phyloP scores from a whole-genome alignment of 129 eudicot genomes.

The Deinandra increscens region DNA sequence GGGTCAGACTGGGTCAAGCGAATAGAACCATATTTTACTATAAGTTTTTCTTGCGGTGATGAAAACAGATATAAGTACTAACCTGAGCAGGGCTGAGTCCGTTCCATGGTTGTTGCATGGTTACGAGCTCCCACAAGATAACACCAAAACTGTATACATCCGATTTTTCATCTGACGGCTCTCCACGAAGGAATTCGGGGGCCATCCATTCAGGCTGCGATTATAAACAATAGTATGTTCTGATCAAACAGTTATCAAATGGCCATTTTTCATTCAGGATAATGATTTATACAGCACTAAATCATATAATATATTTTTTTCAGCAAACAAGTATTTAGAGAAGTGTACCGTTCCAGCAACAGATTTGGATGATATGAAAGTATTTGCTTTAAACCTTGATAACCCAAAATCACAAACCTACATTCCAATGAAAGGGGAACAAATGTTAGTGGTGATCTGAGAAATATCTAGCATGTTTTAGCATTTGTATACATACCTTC shows the following conservation, averaged over 20 bases:
- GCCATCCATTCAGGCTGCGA: slow-evolving; percentile 99
- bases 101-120: slow-evolving; percentile 96
- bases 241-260: neutral
- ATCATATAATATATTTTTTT: slow-evolving; percentile 3
- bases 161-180: slow-evolving; percentile 89
- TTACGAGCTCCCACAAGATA: slow-evolving; percentile 95
- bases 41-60: neutral
- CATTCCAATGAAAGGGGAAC: neutral
- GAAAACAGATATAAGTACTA: neutral
- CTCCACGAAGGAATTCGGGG: slow-evolving; percentile 92
- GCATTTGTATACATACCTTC: slow-evolving; percentile 48
- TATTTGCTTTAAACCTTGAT: slow-evolving; percentile 88
- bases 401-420: slow-evolving; percentile 99
- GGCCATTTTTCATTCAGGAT: too few relatives aligned
- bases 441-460: neutral
- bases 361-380: slow-evolving; percentile 93
- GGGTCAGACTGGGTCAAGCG: neutral
- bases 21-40: neutral
- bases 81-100: slow-evolving; percentile 97
- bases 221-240: slow-evolving; percentile 31
- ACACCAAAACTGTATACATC: slow-evolving; percentile 97
- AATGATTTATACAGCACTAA: too few relatives aligned
- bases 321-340: slow-evolving; percentile 13
- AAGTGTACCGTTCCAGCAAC: slow-evolving; percentile 92
- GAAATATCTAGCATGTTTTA: neutral